Conservation (phyloP, 768 basidiomycete species). For the Boletus pseudopeckii region DNA sequence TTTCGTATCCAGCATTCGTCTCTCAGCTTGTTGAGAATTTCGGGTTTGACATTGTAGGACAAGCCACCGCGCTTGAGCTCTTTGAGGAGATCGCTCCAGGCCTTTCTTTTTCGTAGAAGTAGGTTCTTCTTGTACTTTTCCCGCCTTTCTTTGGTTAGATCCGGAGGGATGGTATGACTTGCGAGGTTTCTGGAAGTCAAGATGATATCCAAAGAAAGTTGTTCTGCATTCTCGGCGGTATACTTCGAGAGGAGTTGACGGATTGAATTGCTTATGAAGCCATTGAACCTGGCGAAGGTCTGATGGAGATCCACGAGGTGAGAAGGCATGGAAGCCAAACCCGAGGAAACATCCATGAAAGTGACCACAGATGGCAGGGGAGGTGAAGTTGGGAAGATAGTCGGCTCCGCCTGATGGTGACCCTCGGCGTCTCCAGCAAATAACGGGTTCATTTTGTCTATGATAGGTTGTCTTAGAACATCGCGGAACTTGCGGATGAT, state of each 20-base stretch:
- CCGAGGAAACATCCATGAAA: neutral
- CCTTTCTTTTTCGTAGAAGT: conserved; percentile 79
- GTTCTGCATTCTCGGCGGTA: conserved; percentile 46
- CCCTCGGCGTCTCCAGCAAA: conserved; percentile 38
- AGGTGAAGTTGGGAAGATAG: neutral
- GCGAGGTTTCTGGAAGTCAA: conserved; percentile 56
- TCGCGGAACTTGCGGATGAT: conserved; percentile 90
- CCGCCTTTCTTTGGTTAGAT: conserved; percentile 45
- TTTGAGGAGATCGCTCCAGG: conserved; percentile 87
- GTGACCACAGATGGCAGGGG: neutral
- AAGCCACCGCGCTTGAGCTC: conserved; percentile 82
- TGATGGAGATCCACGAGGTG: conserved; percentile 48
- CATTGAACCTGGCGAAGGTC: conserved; percentile 51
- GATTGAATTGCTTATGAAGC: conserved; percentile 42
- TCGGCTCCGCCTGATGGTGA: conserved; percentile 9
- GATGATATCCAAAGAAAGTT: conserved; percentile 62
- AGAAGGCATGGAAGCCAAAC: conserved; percentile 15
- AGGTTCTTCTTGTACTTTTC: conserved; percentile 70
- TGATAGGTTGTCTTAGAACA: conserved; percentile 70
- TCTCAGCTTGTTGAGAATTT: conserved; percentile 53
- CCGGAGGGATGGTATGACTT: conserved; percentile 39
- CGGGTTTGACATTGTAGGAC: conserved; percentile 65
- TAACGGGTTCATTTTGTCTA: conserved; percentile 36
- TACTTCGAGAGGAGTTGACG: conserved; percentile 39
- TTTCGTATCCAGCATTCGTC: conserved; percentile 63